Percentiles rank a stretch among this genome's conserved stretches.
These are phyloP conservation scores for Citrus maxima DNA, from an alignment of 345 rosid species.

Conservation along the genomic window DNA sequence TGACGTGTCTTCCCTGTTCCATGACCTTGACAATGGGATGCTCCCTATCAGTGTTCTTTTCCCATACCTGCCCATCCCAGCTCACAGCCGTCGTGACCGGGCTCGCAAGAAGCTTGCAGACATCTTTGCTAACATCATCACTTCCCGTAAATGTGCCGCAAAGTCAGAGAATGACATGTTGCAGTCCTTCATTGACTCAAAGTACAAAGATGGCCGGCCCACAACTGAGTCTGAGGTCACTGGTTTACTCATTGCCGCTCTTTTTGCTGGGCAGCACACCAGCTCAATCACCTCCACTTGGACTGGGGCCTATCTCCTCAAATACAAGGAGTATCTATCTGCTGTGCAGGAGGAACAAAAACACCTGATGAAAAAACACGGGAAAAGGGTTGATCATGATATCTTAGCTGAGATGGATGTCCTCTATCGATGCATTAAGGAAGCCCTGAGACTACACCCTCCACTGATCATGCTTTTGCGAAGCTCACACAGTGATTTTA, in stretches of 20 bases:
- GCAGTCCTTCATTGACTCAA: slow-evolving; percentile 94
- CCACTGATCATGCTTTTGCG: slow-evolving; percentile 90
- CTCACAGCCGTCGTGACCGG: slow-evolving; percentile 87
- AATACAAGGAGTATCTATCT: slow-evolving; percentile 50
- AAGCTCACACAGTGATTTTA: slow-evolving; percentile 79
- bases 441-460: slow-evolving; percentile 95
- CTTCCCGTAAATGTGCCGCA: slow-evolving; percentile 67
- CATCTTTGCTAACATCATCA: slow-evolving; percentile 70
- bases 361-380: slow-evolving; percentile 63
- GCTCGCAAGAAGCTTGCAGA: slow-evolving; percentile 83
- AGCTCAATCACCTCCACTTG: slow-evolving; percentile 97
- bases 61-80: slow-evolving; percentile 91
- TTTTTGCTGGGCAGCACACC: slow-evolving; percentile 98
- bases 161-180: slow-evolving; percentile 88
- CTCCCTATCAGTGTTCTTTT: slow-evolving; percentile 90
- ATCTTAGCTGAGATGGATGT: slow-evolving; percentile 88
- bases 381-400: slow-evolving; percentile 85
- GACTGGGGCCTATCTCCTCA: slow-evolving; percentile 92
- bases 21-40: slow-evolving; percentile 97
- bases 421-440: slow-evolving; percentile 88
- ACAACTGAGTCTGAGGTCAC: slow-evolving; percentile 90
- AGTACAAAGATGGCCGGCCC: slow-evolving; percentile 85
- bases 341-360: slow-evolving; percentile 81
- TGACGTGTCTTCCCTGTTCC: slow-evolving; percentile 91
- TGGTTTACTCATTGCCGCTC: slow-evolving; percentile 93